Base-by-base conservation (phyloP, 495 filamentous ascomycete species). In the Xylaria telfairii region DNA sequence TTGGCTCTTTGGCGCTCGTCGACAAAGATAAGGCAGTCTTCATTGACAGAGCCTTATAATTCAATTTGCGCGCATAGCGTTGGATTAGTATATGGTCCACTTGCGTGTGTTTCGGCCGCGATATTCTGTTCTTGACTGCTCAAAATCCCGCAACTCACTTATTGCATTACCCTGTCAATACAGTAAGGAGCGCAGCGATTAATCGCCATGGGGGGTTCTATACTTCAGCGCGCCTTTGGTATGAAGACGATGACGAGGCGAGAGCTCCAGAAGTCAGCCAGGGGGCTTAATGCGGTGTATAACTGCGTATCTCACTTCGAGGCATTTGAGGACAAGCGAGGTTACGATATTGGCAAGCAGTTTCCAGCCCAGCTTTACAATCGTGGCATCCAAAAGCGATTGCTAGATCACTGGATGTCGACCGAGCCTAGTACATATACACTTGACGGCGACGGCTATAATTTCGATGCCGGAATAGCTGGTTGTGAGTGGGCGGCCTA, bases 401-500 rank as follows among this genome's bases (percentile, higher is more conserved):
- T 74, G 4, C n/a, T 68, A 12, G 28, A 65, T 4, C 30, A 67
- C 49, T 67, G 62, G 62, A n/a, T 53, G n/a, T 64, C 65, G 6
- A 12, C 28, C 6, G 30, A 28, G 19, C 67, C 73, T 1, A 30
- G 47, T 8, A 69, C 69, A 4, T 56, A 71, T 13, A 69, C 68
- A 10, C 65, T 75, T 26, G 21, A 62, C 46, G 51, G 28, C 24
- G 15, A 62, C 0, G 21, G 60, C 5, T 26, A 57, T 9, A 49
- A 68, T 10, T 69, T 71, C 61, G 26, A 51, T 0, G 54, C 71
- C 26, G 47, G 64, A 4, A 56, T 65, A 17, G 71, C 46, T 3
- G 73, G 71, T 12, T 32, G 65, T 1, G 73, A 75, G 61, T 75
- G 66, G 49, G 73, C 73, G 15, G 70, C 65, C 34, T 73, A 32